A percentile compares a stretch with the other conserved stretches of the same genome.
phyloP scores from a whole-genome alignment of 129 eudicot genomes.

The Flaveria sonorensis region DNA sequence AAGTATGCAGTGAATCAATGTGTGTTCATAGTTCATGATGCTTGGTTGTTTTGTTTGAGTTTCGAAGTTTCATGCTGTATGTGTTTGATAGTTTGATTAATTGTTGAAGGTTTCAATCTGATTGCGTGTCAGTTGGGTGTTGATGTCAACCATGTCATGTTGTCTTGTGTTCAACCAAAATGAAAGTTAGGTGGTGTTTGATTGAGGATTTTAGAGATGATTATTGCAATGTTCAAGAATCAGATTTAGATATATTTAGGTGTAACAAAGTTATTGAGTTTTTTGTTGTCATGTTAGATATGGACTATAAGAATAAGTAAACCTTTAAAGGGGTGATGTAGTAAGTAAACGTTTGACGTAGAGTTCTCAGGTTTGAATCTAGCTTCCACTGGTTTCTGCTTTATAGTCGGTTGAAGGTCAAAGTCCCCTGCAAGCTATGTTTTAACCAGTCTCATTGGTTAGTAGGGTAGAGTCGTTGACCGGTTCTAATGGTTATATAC shows the following conservation, averaged over 20 bases:
- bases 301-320: neutral
- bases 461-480: neutral
- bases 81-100: too few relatives aligned
- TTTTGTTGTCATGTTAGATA: neutral
- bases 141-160: too few relatives aligned
- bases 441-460: neutral
- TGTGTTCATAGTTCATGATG: neutral
- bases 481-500: too few relatives aligned
- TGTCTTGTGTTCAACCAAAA: too few relatives aligned
- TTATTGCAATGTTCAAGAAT: neutral
- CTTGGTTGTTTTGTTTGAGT: neutral
- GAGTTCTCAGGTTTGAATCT: neutral
- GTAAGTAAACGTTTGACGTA: neutral
- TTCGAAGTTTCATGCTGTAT: too few relatives aligned
- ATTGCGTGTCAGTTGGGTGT: too few relatives aligned
- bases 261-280: neutral
- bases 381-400: neutral
- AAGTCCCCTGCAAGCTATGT: neutral
- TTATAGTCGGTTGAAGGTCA: neutral
- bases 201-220: too few relatives aligned
- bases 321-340: neutral
- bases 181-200: too few relatives aligned
- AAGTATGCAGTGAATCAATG: neutral
- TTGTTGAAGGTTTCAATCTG: too few relatives aligned
- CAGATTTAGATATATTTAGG: neutral